Conservation (phyloP, 225 moss, liverwort and hornwort species). For the Climacium dendroides region DNA sequence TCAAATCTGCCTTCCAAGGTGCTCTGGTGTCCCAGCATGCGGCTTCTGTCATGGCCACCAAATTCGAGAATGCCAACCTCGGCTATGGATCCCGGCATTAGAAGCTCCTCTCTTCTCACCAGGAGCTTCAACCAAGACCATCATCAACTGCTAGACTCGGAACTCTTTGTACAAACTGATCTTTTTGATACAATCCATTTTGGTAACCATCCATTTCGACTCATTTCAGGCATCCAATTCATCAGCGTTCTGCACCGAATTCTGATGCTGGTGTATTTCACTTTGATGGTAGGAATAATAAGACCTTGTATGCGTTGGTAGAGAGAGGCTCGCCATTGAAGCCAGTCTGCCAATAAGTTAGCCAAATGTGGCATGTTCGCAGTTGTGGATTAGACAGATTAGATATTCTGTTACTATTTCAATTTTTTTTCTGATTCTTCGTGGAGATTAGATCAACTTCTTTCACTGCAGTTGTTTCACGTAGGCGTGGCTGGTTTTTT, state of each 20-base stretch:
- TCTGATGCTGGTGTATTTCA: background rate
- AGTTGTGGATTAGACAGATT: background rate
- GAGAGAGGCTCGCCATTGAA: background rate
- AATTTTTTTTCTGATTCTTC: background rate
- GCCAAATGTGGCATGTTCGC: background rate
- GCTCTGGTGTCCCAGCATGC: slow-evolving; percentile 39
- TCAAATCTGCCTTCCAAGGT: slow-evolving; percentile 22
- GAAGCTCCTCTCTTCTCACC: background rate
- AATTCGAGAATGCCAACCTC: slow-evolving; percentile 48
- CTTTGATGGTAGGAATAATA: background rate
- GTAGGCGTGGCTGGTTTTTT: background rate
- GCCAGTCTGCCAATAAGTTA: background rate
- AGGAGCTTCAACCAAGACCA: background rate
- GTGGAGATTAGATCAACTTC: background rate
- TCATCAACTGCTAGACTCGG: background rate
- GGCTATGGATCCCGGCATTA: slow-evolving; percentile 8
- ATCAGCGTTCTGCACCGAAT: background rate
- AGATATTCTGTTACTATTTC: background rate
- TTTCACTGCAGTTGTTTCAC: background rate
- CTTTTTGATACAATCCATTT: background rate
- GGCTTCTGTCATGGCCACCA: slow-evolving; percentile 23
- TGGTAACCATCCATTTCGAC: background rate
- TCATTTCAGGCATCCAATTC: background rate
- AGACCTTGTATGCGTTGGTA: background rate
- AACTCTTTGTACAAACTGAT: background rate